phyloP scores from a whole-genome alignment of 1,284 basidiomycete species.

The Apiotrichum mycotoxinovorans region DNA sequence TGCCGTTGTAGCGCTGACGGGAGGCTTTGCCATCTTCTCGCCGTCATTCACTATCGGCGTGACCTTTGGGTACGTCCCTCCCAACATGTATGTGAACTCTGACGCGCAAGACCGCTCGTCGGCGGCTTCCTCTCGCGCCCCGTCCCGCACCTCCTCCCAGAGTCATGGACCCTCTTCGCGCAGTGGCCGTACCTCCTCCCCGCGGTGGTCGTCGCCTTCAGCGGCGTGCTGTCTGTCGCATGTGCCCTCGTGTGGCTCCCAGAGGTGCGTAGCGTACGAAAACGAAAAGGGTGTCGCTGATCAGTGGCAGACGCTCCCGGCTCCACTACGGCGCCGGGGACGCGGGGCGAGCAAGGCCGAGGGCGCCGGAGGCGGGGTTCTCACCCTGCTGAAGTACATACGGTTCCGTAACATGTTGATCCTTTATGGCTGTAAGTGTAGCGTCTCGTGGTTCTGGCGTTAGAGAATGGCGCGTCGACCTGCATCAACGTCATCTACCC shows the following conservation, averaged over 20 bases:
- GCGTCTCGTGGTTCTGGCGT: too few relatives aligned
- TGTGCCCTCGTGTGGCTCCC: conserved; percentile 28
- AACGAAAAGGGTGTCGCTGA: too few relatives aligned
- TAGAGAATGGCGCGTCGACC: too few relatives aligned
- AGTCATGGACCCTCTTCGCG: conserved; percentile 26
- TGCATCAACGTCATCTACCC: too few relatives aligned
- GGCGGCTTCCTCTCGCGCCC: conserved; percentile 41
- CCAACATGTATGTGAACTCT: background rate
- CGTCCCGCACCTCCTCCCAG: conserved; percentile 29
- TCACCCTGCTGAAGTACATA: conserved; percentile 22
- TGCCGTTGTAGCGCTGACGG: background rate
- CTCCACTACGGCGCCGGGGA: too few relatives aligned
- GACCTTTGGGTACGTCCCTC: conserved; percentile 30
- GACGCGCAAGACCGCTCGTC: conserved; percentile 28
- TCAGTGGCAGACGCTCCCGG: conserved; percentile 20
- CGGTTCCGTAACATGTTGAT: conserved; percentile 32
- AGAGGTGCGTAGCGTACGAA: conserved; percentile 30
- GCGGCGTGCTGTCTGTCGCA: conserved; percentile 22
- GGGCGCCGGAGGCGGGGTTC: conserved; percentile 15
- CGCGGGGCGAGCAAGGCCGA: too few relatives aligned
- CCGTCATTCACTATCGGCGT: conserved; percentile 36
- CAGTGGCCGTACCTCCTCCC: conserved; percentile 41
- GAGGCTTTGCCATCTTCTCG: conserved; percentile 39
- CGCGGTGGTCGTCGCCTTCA: conserved; percentile 25
- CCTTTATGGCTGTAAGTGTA: conserved; percentile 31